phyloP scores from a whole-genome alignment of 2,329 filamentous ascomycete species.

The Aureobasidium musti region DNA sequence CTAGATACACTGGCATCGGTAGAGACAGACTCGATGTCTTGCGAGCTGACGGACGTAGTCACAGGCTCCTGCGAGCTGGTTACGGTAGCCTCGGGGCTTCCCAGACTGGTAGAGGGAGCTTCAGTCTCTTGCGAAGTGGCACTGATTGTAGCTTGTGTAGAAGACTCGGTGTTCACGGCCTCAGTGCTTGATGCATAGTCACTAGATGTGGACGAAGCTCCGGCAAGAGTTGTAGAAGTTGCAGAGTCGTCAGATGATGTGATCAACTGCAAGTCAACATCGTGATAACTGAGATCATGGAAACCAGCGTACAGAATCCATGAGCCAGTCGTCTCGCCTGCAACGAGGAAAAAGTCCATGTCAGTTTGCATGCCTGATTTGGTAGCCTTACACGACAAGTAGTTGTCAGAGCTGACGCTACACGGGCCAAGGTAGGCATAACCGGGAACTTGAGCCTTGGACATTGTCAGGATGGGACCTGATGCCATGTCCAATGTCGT shows the following conservation, averaged over 20 bases:
- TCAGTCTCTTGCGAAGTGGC: not conserved
- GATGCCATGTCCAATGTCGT: conserved; percentile 3
- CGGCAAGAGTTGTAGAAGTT: not conserved
- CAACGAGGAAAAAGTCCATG: conserved; percentile 8
- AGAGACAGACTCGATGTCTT: not conserved
- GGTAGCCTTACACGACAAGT: conserved; percentile 3
- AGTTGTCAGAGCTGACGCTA: not conserved
- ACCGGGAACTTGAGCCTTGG: not conserved
- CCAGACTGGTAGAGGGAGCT: not conserved
- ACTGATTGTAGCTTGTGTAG: not conserved
- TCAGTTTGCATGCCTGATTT: not conserved
- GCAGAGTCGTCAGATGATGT: not conserved
- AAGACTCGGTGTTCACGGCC: not conserved
- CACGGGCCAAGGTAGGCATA: conserved; percentile 16
- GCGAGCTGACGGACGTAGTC: not conserved
- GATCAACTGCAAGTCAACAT: conserved; percentile 10
- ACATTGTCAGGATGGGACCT: not conserved
- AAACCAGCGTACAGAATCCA: conserved; percentile 22
- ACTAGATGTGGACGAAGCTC: not conserved
- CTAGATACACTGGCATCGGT: not conserved
- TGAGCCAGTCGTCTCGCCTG: not conserved
- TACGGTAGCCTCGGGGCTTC: not conserved
- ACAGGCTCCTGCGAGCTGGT: not conserved
- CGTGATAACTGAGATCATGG: not conserved
- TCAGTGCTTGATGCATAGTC: not conserved